phyloP scores from a whole-genome alignment of 2,329 filamentous ascomycete genomes.

The Phaeoacremonium minimum region DNA sequence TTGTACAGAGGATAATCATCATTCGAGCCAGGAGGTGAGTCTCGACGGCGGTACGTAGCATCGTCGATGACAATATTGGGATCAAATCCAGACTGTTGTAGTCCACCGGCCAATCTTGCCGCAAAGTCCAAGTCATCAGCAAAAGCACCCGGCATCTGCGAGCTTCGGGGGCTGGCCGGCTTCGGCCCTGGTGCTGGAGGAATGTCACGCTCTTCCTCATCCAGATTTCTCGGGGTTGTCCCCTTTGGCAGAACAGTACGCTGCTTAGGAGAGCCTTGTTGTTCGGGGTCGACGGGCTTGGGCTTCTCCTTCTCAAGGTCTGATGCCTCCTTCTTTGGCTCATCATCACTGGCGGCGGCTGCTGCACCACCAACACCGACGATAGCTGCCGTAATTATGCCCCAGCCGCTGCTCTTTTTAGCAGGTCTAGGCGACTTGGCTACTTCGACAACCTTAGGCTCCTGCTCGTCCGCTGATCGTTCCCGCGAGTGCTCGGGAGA shows the following conservation, averaged over 20 bases:
- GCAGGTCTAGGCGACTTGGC: conserved; percentile 19
- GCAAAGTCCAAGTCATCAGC: conserved; percentile 66
- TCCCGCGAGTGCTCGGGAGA: conserved; percentile 44
- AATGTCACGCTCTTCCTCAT: conserved; percentile 10
- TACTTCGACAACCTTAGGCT: conserved; percentile 18
- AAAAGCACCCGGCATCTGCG: conserved; percentile 62
- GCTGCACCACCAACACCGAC: conserved; percentile 29
- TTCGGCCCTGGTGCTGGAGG: conserved; percentile 50
- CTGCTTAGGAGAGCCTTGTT: conserved; percentile 6
- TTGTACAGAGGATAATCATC: conserved; percentile 37
- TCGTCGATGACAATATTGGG: conserved; percentile 67
- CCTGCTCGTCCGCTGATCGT: conserved; percentile 19
- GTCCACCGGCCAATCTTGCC: conserved; percentile 63
- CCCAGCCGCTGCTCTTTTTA: conserved; percentile 40
- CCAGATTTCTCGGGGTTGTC: conserved; percentile 4
- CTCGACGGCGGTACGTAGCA: conserved; percentile 56
- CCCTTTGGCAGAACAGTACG: conserved; percentile 8
- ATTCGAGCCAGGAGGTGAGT: conserved; percentile 59
- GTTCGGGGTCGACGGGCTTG: conserved; percentile 6
- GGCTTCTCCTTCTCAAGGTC: conserved; percentile 8
- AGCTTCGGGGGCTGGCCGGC: conserved; percentile 37
- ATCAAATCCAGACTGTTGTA: conserved; percentile 67
- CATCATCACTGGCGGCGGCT: conserved; percentile 9
- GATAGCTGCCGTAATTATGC: conserved; percentile 45
- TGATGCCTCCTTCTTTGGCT: conserved; percentile 8